phyloP scores from a whole-genome alignment of 306 rosid species.

The Lotus japonicus region DNA sequence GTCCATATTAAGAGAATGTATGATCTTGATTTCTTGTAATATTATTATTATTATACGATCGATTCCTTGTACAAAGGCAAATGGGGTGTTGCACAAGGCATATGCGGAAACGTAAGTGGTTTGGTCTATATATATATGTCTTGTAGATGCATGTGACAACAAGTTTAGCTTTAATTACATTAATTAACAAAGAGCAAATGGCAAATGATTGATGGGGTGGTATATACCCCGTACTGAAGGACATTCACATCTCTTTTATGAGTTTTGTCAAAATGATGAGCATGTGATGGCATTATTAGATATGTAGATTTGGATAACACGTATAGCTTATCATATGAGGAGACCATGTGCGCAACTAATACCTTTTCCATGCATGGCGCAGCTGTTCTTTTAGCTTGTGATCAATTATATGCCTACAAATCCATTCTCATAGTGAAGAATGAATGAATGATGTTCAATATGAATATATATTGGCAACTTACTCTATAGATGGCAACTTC shows the following conservation, averaged over 20 bases:
- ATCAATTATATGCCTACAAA: background rate
- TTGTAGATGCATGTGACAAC: too few species aligned
- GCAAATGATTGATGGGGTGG: slow-evolving; percentile 26
- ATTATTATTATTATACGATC: too few species aligned
- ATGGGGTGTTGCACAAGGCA: background rate
- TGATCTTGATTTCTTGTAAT: too few species aligned
- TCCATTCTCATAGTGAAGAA: background rate
- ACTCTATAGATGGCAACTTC: too few species aligned
- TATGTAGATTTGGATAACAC: slow-evolving; percentile 6
- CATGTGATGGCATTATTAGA: slow-evolving; percentile 31
- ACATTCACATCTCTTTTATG: background rate
- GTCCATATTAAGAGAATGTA: too few species aligned
- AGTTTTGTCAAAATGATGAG: slow-evolving; percentile 21
- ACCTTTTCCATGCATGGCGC: too few species aligned
- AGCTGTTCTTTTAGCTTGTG: background rate
- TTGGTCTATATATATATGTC: background rate
- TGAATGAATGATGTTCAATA: background rate
- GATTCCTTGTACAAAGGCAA: slow-evolving; percentile 6
- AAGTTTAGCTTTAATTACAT: background rate
- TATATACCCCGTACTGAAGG: slow-evolving; percentile 23
- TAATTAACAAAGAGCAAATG: slow-evolving; percentile 1
- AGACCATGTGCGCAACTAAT: slow-evolving; percentile 35
- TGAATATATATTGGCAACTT: background rate
- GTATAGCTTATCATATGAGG: slow-evolving; percentile 17
- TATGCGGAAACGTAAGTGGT: background rate